Conservation (phyloP, 148 eudicot species). For the Cornus florida region DNA sequence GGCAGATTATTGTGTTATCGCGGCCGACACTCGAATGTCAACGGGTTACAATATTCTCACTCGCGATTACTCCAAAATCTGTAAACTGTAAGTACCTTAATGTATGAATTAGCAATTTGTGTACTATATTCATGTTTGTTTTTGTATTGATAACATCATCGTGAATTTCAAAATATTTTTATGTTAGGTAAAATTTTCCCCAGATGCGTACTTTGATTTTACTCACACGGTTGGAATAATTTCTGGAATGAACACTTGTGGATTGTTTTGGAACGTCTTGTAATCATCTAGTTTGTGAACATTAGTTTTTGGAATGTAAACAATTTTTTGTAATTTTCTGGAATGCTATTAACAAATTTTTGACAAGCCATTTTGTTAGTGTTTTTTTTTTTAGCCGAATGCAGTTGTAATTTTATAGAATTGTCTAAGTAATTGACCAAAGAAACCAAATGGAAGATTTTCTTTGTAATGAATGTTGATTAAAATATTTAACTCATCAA, state of each 20-base stretch:
- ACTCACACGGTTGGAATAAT: not conserved
- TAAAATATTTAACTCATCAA: not conserved
- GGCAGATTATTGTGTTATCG: slow-evolving; percentile 86
- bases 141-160: not conserved
- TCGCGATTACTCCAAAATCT: slow-evolving; percentile 90
- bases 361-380: too few relatives aligned
- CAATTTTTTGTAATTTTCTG: too few relatives aligned
- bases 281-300: too few relatives aligned
- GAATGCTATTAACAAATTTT: too few relatives aligned
- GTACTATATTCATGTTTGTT: not conserved
- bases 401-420: not conserved
- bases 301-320: too few relatives aligned
- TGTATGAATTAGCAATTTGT: not conserved
- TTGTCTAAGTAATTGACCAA: not conserved
- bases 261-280: too few relatives aligned
- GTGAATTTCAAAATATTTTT: not conserved
- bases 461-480: not conserved
- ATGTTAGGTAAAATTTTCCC: not conserved
- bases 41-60: slow-evolving; percentile 91
- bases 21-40: slow-evolving; percentile 94
- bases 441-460: not conserved
- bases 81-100: slow-evolving; percentile 49
- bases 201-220: not conserved
- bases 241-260: too few relatives aligned
- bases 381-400: too few relatives aligned